Percentiles rank a stretch among this genome's conserved stretches.
Evolutionary conservation across 805 yeast genomes (phyloP).

Genomic region (Candida quercuum): DNA sequence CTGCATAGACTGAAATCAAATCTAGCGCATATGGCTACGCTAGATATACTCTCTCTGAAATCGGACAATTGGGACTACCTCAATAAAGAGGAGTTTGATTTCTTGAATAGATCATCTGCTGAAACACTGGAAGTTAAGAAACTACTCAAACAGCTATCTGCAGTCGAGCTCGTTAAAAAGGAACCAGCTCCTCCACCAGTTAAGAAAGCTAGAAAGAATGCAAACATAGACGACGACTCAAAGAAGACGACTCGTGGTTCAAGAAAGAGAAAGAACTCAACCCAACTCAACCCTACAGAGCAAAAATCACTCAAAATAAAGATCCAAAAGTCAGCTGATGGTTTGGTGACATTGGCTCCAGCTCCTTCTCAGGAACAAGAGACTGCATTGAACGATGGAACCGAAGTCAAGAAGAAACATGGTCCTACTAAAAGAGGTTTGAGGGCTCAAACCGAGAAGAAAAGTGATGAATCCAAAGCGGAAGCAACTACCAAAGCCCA

Average conservation of each 20-base stretch:
- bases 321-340: constrained; percentile 1
- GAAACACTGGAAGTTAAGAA: constrained; percentile 24
- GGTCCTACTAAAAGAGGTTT: too few species aligned
- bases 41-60: constrained; percentile 19
- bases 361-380: too few species aligned
- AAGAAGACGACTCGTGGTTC: constrained; percentile 2
- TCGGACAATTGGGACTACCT: constrained; percentile 23
- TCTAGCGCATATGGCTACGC: constrained; percentile 23
- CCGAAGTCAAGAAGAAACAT: too few species aligned
- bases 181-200: constrained; percentile 5
- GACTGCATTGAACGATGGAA: too few species aligned
- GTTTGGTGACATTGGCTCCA: constrained; percentile 8
- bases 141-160: constrained; percentile 22
- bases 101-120: constrained; percentile 19
- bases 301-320: constrained; percentile 10
- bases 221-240: not conserved
- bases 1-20: constrained; percentile 18
- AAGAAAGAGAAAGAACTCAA: constrained; percentile 10
- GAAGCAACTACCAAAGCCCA: not conserved
- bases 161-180: constrained; percentile 19
- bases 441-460: constrained; percentile 20
- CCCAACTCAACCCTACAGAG: constrained; percentile 4
- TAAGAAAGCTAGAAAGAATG: constrained; percentile 9
- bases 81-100: constrained; percentile 22
- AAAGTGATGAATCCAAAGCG: constrained; percentile 12